These are phyloP conservation scores for Ilex aquifolium DNA, from an alignment of 257 asterid species.

Conservation along the genomic window DNA sequence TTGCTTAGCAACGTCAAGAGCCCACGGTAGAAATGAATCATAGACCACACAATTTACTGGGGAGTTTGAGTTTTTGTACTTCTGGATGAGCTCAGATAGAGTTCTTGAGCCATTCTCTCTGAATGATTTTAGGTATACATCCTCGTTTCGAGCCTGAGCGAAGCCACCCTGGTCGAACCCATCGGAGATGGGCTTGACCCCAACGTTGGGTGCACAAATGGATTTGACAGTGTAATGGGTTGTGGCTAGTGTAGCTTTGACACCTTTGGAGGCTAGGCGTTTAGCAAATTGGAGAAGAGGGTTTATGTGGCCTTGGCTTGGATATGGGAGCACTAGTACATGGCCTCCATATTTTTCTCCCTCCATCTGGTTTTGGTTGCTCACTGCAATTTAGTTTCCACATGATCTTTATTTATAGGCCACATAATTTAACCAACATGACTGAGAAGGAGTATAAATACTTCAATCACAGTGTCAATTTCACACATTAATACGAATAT, in stretches of 20 bases:
- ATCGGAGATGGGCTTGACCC: slow-evolving; percentile 51
- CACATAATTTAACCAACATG: no score
- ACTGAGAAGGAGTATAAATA: no score
- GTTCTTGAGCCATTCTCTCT: slow-evolving; percentile 41
- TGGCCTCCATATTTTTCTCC: slow-evolving; percentile 30
- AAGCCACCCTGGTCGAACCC: slow-evolving; percentile 47
- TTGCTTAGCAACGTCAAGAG: slow-evolving; percentile 52
- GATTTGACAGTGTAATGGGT: slow-evolving; percentile 39
- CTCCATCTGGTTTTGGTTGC: neutral
- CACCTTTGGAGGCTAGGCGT: slow-evolving; percentile 54
- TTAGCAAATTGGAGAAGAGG: slow-evolving; percentile 76
- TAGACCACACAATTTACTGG: slow-evolving; percentile 46
- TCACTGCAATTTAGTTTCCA: no score
- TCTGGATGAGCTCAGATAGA: slow-evolving; percentile 27
- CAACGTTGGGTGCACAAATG: slow-evolving; percentile 24
- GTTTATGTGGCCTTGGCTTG: slow-evolving; percentile 77
- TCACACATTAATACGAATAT: no score
- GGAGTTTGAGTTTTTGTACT: slow-evolving; percentile 14
- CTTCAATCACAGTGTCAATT: no score
- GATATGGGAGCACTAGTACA: slow-evolving; percentile 53
- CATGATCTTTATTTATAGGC: no score
- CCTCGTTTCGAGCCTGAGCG: slow-evolving; percentile 18
- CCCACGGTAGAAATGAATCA: slow-evolving; percentile 72
- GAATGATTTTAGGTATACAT: slow-evolving; percentile 30
- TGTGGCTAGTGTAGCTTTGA: slow-evolving; percentile 54